Percentiles rank a stretch among this genome's conserved stretches.
Conservation (phyloP, 202 grass and related monocot genomes). For the Dendrocalamus latiflorus region DNA sequence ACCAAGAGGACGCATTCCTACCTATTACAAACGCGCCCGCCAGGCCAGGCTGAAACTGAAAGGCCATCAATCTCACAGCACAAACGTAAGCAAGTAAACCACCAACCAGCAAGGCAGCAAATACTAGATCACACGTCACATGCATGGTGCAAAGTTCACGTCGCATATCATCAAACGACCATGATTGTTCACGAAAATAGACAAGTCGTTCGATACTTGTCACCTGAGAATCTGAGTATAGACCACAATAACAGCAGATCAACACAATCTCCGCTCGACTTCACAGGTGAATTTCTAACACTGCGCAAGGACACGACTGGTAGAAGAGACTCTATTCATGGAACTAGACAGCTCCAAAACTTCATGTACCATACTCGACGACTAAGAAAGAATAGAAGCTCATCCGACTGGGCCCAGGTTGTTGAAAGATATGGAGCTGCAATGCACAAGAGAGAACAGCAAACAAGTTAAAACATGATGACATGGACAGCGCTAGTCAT, state of each 20-base stretch:
- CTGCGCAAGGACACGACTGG: neutral
- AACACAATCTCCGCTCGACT: neutral
- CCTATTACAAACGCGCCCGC: no score
- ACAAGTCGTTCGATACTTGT: neutral
- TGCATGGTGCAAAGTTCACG: neutral
- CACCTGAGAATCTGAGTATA: neutral
- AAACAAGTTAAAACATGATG: neutral
- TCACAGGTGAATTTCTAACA: neutral
- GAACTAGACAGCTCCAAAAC: neutral
- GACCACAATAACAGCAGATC: neutral
- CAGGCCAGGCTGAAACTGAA: no score
- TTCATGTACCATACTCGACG: neutral
- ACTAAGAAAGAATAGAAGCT: slow-evolving; percentile 8
- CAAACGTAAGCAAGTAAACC: neutral
- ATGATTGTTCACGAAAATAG: neutral
- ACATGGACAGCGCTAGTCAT: neutral
- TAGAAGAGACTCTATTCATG: neutral
- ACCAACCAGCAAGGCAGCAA: neutral
- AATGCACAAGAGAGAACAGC: neutral
- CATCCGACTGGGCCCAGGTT: neutral
- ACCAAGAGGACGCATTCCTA: no score
- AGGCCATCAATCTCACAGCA: neutral
- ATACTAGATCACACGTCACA: neutral
- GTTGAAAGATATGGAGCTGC: neutral
- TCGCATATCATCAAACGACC: neutral